Base-by-base conservation (phyloP, 805 yeast species). In the Candida golubevii region DNA sequence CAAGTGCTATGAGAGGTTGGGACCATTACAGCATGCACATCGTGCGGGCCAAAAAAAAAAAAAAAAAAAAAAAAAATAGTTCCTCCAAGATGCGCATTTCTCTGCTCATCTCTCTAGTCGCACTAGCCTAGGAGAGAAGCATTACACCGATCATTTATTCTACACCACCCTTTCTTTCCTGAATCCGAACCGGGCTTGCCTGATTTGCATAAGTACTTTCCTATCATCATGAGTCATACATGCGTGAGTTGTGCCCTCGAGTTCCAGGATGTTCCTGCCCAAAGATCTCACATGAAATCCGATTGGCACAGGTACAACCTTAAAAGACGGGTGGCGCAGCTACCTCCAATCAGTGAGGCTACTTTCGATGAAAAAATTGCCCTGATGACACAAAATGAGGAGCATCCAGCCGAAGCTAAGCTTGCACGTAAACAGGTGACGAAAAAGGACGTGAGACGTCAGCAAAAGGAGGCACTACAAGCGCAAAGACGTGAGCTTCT, bases 391-490 rank as follows among this genome's bases (percentile, higher is more conserved):
- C 49, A 46, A 9, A 55, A 55, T 11, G 58, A 50, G 33, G 66
- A 65, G 37, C 49, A 53, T 47, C 50, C 40, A 12, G 35, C 26
- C n/a, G 41, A 39, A 14, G 28, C 38, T n/a, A 45, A 33, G 26
- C 27, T 26, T 26, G 36, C 38, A 27, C 58, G 55, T 14, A 60
- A 61, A 41, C 67, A 62, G 40, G 33, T 64, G n/a, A 66, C 76
- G 9, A 77, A 77, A 63, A 77, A 74, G 47, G 82, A 77, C 45
- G 65, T 64, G 44, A 69, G 81, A 56, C 67, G 74, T 50, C 69
- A 63, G 50, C 77, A 76, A 36, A 75, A 71, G 51, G 81, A 76
- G 51, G 78, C 68, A 4, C 57, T 78, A 28, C 58, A 67, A 14
- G 78, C 71, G 48, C 75, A 75, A 60, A 77, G 74, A 58, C 66